Evolutionary conservation across 371 early-diverging fungal genomes (phyloP).

Genomic region (Scutellospora calospora): DNA sequence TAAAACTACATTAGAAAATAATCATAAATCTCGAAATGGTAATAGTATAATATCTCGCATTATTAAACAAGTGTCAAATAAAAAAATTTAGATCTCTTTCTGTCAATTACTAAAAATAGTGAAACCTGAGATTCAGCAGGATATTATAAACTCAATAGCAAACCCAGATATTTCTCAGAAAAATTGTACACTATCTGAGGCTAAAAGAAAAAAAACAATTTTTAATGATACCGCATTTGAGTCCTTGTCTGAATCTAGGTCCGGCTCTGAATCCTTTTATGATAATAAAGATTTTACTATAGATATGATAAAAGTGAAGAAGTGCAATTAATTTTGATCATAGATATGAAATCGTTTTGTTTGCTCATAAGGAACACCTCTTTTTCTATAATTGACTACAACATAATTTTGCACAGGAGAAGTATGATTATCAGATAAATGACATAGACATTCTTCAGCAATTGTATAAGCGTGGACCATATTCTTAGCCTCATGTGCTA

Average conservation of each 20-base stretch:
- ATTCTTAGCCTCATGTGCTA: conserved; percentile 18
- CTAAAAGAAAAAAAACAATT: conserved; percentile 13
- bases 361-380: neutral
- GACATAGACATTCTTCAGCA: neutral
- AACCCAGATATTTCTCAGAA: conserved; percentile 23
- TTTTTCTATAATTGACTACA: conserved; percentile 7
- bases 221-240: neutral
- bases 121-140: too few relatives aligned
- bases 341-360: conserved; percentile 7
- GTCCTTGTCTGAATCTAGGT: conserved; percentile 11
- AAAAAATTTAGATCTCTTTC: conserved; percentile 33
- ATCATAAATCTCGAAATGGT: conserved; percentile 3
- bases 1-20: neutral
- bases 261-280: conserved; percentile 12
- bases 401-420: conserved; percentile 34
- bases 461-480: conserved; percentile 21
- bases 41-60: conserved; percentile 23
- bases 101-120: too few relatives aligned
- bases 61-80: conserved; percentile 17
- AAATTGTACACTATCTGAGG: neutral
- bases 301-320: conserved; percentile 9
- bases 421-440: conserved; percentile 3
- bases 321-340: neutral
- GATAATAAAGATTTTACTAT: neutral
- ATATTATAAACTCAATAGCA: too few relatives aligned